Conservation (phyloP, 192 early-diverging fungal species). For the Chytriomyces sp. region DNA sequence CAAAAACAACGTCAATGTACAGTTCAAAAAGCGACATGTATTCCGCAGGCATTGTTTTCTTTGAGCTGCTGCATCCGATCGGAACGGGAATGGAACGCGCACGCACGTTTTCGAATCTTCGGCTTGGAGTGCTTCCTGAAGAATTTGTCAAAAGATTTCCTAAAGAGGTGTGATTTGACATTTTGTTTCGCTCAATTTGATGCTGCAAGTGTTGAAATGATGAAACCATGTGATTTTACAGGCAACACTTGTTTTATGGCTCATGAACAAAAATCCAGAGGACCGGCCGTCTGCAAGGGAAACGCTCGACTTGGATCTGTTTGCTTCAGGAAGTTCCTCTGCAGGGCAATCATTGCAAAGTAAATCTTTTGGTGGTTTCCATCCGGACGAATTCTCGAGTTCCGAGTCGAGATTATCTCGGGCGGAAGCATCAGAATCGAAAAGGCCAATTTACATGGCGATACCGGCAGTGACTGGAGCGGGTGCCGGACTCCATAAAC, state of each 20-base stretch:
- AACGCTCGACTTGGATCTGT: constrained; percentile 58
- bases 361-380: no score
- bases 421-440: no score
- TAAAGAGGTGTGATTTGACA: constrained; percentile 62
- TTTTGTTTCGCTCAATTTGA: constrained; percentile 8
- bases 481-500: neutral
- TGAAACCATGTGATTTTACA: constrained; percentile 34
- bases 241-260: constrained; percentile 80
- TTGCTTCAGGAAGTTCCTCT: no score
- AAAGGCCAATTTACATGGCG: no score
- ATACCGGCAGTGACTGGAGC: no score
- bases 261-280: constrained; percentile 77
- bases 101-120: constrained; percentile 66
- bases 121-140: constrained; percentile 69
- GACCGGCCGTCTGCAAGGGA: constrained; percentile 72
- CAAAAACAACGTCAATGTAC: constrained; percentile 43
- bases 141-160: constrained; percentile 71
- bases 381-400: no score
- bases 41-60: constrained; percentile 94
- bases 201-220: constrained; percentile 4
- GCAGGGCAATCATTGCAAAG: no score
- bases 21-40: constrained; percentile 80
- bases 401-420: no score
- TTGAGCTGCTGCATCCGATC: constrained; percentile 91
- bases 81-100: constrained; percentile 91